phyloP scores from a whole-genome alignment of 768 basidiomycete genomes.

The Agaricus bisporus region DNA sequence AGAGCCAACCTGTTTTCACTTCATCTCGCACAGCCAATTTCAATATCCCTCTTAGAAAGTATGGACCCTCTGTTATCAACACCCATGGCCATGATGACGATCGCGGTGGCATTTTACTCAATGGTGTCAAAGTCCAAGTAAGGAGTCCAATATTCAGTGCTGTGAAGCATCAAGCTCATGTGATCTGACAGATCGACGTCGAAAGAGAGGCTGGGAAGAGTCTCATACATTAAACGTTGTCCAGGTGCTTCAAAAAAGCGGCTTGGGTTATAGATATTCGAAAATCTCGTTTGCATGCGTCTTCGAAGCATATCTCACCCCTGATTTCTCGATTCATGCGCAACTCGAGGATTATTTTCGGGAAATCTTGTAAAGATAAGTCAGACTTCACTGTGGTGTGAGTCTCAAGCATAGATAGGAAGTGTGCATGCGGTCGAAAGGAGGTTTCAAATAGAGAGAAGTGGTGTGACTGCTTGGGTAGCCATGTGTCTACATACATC shows the following conservation, averaged over 20 bases:
- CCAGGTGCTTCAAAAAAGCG: background rate
- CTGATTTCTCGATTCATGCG: background rate
- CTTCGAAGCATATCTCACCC: background rate
- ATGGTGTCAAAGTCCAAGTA: slow-evolving; percentile 15
- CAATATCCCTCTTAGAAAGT: slow-evolving; percentile 12
- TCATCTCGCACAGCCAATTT: slow-evolving; percentile 4
- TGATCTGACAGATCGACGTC: slow-evolving; percentile 8
- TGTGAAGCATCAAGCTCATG: background rate
- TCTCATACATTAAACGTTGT: background rate
- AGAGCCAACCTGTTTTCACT: slow-evolving; percentile 6
- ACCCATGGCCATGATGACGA: slow-evolving; percentile 1
- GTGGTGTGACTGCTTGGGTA: too few relatives aligned
- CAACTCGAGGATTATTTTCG: too few relatives aligned
- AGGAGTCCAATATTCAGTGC: background rate
- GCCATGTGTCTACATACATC: too few relatives aligned
- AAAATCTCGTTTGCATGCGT: background rate
- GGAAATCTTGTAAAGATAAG: too few relatives aligned
- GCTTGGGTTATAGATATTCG: too few relatives aligned
- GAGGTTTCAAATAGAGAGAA: too few relatives aligned
- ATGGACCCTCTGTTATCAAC: slow-evolving; percentile 1
- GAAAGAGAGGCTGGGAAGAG: slow-evolving; percentile 4
- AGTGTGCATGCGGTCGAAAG: too few relatives aligned
- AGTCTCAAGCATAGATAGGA: too few relatives aligned
- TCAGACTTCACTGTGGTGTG: too few relatives aligned
- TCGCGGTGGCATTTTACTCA: background rate